Conservation (phyloP, 257 asterid genomes). For the Lycium barbarum region DNA sequence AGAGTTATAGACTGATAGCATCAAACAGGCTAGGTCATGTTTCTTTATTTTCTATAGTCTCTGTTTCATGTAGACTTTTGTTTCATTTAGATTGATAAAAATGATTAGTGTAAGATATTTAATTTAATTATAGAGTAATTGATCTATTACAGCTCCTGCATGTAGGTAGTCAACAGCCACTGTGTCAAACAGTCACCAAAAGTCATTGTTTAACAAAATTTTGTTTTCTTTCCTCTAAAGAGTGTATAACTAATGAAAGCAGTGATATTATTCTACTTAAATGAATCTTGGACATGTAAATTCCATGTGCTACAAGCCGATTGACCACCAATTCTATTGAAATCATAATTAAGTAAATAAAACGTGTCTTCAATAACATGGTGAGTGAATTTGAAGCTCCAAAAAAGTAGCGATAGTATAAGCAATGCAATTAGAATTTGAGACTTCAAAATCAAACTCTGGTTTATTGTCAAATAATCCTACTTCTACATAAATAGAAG, state of each 20-base stretch:
- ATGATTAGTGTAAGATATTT: neutral
- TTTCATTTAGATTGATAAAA: neutral
- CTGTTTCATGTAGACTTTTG: neutral
- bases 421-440: neutral
- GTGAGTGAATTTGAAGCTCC: neutral
- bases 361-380: neutral
- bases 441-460: neutral
- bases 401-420: neutral
- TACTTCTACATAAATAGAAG: conserved; percentile 16
- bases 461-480: conserved; percentile 26
- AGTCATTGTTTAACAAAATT: neutral
- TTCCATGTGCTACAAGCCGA: neutral
- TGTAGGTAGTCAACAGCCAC: neutral
- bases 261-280: neutral
- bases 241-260: neutral
- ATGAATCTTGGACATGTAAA: neutral
- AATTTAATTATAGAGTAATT: neutral
- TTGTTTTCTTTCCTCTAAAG: neutral
- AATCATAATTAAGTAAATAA: neutral
- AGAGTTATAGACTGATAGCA: neutral
- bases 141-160: neutral
- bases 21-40: neutral
- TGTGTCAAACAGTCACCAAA: neutral
- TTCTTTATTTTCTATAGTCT: neutral
- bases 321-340: neutral